Percentiles rank a stretch among this genome's conserved stretches.
Conservation (phyloP, 1,284 basidiomycete genomes). For the Trichosporon sp. region DNA sequence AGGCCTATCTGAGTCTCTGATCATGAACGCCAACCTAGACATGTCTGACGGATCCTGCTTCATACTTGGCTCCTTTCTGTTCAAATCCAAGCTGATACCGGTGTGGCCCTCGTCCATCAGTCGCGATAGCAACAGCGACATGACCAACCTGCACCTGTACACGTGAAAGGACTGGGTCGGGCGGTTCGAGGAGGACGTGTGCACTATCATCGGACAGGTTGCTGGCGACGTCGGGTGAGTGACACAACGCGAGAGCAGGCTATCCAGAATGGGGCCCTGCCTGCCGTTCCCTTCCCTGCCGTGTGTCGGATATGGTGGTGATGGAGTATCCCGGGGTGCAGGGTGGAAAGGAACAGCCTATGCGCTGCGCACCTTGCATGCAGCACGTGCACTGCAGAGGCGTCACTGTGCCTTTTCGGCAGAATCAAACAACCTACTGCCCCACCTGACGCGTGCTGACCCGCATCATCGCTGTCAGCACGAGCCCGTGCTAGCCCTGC, state of each 20-base stretch:
- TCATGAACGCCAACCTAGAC: neutral
- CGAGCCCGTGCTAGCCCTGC: constrained; percentile 1
- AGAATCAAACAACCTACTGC: neutral
- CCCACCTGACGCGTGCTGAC: neutral
- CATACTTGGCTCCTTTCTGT: no score
- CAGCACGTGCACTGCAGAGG: neutral
- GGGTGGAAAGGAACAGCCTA: neutral
- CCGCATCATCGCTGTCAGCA: neutral
- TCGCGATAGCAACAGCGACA: neutral
- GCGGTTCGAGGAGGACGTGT: constrained; percentile 20
- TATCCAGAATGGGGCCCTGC: neutral
- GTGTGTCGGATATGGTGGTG: neutral
- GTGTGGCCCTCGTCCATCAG: constrained; percentile 12
- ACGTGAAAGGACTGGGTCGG: constrained; percentile 21
- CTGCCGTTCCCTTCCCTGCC: no score
- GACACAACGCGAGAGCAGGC: neutral
- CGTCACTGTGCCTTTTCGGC: no score
- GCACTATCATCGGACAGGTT: constrained; percentile 19
- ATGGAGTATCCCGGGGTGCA: neutral
- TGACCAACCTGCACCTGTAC: constrained; percentile 4
- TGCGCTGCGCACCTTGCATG: neutral
- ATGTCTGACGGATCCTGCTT: neutral
- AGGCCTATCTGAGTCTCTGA: constrained; percentile 7
- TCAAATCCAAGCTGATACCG: neutral
- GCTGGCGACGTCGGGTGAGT: constrained; percentile 23